Evolutionary conservation across 2,329 filamentous ascomycete species (phyloP).

Genomic region (Pseudocercospora cruenta): DNA sequence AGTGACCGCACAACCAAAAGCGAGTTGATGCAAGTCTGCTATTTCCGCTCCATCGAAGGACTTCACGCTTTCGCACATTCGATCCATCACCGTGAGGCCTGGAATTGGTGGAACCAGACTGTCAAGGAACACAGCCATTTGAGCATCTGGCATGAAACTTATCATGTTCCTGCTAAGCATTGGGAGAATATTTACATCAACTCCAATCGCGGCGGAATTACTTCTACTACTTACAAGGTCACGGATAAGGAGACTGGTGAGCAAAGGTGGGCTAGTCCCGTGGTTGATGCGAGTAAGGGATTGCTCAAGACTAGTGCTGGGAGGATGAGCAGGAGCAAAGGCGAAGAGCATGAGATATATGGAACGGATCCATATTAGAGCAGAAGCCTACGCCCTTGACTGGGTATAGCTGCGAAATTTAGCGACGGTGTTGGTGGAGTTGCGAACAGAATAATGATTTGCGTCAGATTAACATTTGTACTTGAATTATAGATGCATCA

Average conservation of each 20-base stretch:
- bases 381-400: too few relatives aligned
- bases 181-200: conserved; percentile 59
- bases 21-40: conserved; percentile 50
- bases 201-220: conserved; percentile 41
- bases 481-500: too few relatives aligned
- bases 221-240: conserved; percentile 30
- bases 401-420: not conserved
- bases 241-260: conserved; percentile 28
- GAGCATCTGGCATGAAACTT: conserved; percentile 61
- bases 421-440: not conserved
- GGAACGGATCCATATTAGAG: conserved; percentile 22
- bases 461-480: too few relatives aligned
- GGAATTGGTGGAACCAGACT: conserved; percentile 54
- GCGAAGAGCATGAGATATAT: conserved; percentile 35
- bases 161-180: conserved; percentile 46
- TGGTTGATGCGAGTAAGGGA: conserved; percentile 42
- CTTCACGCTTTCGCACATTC: conserved; percentile 59
- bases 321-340: conserved; percentile 37
- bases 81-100: conserved; percentile 52
- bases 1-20: conserved; percentile 45
- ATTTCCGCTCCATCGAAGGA: conserved; percentile 56
- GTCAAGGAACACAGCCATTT: conserved; percentile 45
- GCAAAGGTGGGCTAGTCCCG: conserved; percentile 35
- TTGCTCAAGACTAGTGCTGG: conserved; percentile 40
- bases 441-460: too few relatives aligned